phyloP scores from a whole-genome alignment of 2,329 filamentous ascomycete species.

The Epichloe sibirici region DNA sequence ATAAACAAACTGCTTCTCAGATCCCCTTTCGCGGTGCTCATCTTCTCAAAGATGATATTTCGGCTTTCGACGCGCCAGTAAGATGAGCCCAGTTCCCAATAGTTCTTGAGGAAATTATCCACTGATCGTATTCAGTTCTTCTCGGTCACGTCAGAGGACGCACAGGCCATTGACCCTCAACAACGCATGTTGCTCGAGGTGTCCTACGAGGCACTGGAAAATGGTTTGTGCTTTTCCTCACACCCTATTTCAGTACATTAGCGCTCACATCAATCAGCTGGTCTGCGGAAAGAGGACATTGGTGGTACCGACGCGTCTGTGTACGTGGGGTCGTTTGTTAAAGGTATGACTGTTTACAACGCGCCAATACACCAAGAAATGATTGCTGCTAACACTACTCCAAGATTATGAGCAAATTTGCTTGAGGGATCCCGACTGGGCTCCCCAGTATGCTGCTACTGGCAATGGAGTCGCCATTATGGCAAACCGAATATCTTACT shows the following conservation, averaged over 20 bases:
- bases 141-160: constrained; percentile 35
- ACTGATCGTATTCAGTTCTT: constrained; percentile 30
- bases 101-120: background rate
- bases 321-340: constrained; percentile 39
- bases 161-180: constrained; percentile 40
- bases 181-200: constrained; percentile 39
- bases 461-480: constrained; percentile 41
- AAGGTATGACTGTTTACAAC: constrained; percentile 21
- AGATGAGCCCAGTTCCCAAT: constrained; percentile 7
- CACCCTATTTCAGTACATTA: background rate
- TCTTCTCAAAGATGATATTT: constrained; percentile 35
- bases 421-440: constrained; percentile 36
- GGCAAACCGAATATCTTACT: constrained; percentile 43
- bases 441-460: constrained; percentile 39
- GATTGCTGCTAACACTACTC: background rate
- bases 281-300: constrained; percentile 30
- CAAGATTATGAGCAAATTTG: constrained; percentile 38
- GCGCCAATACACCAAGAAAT: background rate
- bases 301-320: constrained; percentile 33
- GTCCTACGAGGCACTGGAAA: constrained; percentile 39
- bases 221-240: constrained; percentile 21
- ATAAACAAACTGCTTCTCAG: constrained; percentile 14
- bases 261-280: constrained; percentile 20
- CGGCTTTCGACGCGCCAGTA: constrained; percentile 37
- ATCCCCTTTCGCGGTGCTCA: constrained; percentile 37